phyloP scores from a whole-genome alignment of 179 eudicot species.

The Carnegiea gigantea region DNA sequence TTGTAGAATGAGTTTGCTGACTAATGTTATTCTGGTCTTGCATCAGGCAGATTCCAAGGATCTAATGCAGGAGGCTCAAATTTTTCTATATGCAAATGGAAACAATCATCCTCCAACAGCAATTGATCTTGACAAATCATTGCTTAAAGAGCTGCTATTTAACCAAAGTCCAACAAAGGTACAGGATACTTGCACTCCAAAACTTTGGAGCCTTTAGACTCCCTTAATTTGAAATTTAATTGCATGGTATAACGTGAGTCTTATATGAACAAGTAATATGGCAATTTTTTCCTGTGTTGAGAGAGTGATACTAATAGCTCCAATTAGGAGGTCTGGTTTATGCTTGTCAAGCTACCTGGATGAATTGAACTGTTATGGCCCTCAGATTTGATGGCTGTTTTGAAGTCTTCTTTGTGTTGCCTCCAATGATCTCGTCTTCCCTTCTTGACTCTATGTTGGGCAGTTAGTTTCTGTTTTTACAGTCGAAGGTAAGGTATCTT shows the following conservation, averaged over 20 bases:
- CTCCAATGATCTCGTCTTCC: neutral
- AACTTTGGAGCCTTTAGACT: neutral
- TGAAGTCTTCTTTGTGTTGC: neutral
- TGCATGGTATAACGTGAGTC: neutral
- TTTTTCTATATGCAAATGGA: conserved; percentile 76
- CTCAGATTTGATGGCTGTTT: neutral
- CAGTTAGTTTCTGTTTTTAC: neutral
- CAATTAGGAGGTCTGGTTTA: neutral
- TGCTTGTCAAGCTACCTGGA: neutral
- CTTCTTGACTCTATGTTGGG: neutral
- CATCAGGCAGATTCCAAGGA: conserved; percentile 67
- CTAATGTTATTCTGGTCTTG: neutral
- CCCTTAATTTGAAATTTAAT: neutral
- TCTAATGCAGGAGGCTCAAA: conserved; percentile 68
- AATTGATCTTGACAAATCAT: conserved; percentile 70
- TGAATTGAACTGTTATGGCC: neutral
- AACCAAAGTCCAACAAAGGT: conserved; percentile 96
- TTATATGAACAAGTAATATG: neutral
- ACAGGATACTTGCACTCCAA: conserved; percentile 8
- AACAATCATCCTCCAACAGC: conserved; percentile 77
- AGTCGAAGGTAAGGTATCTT: neutral
- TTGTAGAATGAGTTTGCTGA: neutral
- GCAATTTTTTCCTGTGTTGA: neutral
- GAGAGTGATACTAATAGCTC: neutral
- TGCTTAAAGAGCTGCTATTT: conserved; percentile 72